Base-by-base conservation (phyloP, 306 rosid genomes). In the Elaeagnus macrophylla region DNA sequence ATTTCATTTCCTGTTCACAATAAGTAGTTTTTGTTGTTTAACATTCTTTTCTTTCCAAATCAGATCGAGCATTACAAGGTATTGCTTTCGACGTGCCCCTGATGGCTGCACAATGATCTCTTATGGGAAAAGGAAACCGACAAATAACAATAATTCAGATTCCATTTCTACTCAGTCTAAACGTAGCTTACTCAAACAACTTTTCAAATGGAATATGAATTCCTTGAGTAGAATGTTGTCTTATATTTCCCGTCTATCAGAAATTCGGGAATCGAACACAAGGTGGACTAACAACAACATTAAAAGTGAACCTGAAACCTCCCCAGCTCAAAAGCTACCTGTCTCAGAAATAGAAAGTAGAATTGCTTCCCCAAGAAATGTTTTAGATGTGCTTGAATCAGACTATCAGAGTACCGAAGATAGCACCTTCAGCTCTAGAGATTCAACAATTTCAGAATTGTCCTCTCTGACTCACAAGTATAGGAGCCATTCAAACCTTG, bases 381-480 rank as follows among this genome's bases (percentile, higher is more conserved):
- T 77, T 12, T 67, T 71, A 17, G 78, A 75, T 54, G 75, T 63
- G 62, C 16, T 67, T 7, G 90, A 81, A 54, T 67, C 76, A 12
- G 94, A 76, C 51, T 86, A 89, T 7, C 82, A 77, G 51, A 74
- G 83, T 80, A 82, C 91, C 37, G 97, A 80, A 59, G 86, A 86
- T 57, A 94, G 83, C 46, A 77, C 78, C 6, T 53, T 66, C 17
- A 91, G 95, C 73, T 74, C 73, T 36, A 81, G 62, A 25, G 83
- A 79, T 45, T 84, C 87, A 11, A 76, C 77, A 64, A 17, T 69
- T 60, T 72, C 75, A 14, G 84, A 73, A 13, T 77, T 71, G 12
- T 68, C 80, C 7, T 77, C 88, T 38, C 51, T 48, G 7, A 61
- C 50, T 53, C 42, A 72, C 32, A 71, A 64, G 12, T 44, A 55